Conservation (phyloP, 176 grass and related monocot species). For the Lolium perenne region DNA sequence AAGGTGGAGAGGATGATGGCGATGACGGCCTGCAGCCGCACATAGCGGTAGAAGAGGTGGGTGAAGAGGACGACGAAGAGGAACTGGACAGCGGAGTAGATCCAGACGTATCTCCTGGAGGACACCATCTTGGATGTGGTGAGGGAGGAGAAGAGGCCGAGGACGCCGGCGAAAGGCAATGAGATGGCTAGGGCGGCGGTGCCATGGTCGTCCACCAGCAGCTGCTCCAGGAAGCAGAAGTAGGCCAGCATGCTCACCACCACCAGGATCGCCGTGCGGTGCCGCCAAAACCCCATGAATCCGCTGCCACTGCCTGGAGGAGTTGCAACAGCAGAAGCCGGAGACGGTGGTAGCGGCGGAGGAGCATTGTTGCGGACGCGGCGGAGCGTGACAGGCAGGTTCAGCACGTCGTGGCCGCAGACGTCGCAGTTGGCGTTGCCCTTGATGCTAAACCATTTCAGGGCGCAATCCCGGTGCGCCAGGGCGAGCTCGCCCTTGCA, state of each 20-base stretch:
- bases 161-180: conserved; percentile 47
- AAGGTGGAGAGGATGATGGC: conserved; percentile 66
- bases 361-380: background rate
- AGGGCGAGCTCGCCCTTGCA: conserved; percentile 82
- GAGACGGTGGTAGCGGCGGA: background rate
- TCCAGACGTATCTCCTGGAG: conserved; percentile 46
- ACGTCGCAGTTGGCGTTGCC: conserved; percentile 74
- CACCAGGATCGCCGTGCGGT: conserved; percentile 51
- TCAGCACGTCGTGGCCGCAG: conserved; percentile 64
- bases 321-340: background rate
- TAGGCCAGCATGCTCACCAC: conserved; percentile 68
- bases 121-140: conserved; percentile 49
- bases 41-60: conserved; percentile 60
- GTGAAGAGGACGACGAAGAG: conserved; percentile 60
- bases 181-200: conserved; percentile 50
- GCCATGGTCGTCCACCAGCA: conserved; percentile 61
- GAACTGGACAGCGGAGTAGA: conserved; percentile 52
- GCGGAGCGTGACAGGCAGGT: conserved; percentile 72
- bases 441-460: conserved; percentile 81
- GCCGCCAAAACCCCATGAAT: conserved; percentile 46
- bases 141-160: conserved; percentile 55
- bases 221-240: conserved; percentile 84
- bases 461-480: conserved; percentile 61
- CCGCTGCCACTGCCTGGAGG: background rate
- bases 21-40: conserved; percentile 48